Percentiles rank a stretch among this genome's conserved stretches.
Evolutionary conservation across 768 basidiomycete species (phyloP).

Genomic region (Phlebiopsis gigantea): DNA sequence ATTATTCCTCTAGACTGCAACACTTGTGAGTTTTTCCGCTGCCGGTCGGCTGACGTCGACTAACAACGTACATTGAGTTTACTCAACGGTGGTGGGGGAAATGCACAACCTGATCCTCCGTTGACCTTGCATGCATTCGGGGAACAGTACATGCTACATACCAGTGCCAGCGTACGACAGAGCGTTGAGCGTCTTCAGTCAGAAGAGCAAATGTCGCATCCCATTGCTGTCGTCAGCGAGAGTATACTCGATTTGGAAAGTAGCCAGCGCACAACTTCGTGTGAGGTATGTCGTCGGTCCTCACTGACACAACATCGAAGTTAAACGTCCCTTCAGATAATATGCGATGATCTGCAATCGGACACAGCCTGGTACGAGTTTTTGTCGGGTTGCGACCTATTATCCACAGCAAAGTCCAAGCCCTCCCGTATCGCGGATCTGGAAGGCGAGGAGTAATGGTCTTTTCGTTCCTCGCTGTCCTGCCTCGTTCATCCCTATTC

Average conservation of each 20-base stretch:
- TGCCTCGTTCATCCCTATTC: background rate
- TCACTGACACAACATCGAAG: background rate
- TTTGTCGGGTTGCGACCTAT: conserved; percentile 36
- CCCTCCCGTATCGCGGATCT: background rate
- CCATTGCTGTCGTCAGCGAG: conserved; percentile 33
- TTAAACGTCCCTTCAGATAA: conserved; percentile 33
- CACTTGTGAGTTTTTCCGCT: conserved; percentile 34
- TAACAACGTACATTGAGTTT: conserved; percentile 28
- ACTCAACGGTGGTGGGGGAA: conserved; percentile 21
- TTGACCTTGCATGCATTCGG: conserved; percentile 33
- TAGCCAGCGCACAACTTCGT: conserved; percentile 42
- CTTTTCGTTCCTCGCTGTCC: background rate
- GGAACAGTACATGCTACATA: conserved; percentile 40
- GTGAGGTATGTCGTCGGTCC: conserved; percentile 40
- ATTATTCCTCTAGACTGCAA: conserved; percentile 36
- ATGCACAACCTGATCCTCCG: conserved; percentile 43
- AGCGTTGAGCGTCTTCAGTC: conserved; percentile 24
- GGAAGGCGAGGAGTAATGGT: background rate
- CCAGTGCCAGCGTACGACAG: conserved; percentile 44
- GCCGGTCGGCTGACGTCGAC: background rate
- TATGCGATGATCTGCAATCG: conserved; percentile 33
- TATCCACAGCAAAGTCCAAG: conserved; percentile 22
- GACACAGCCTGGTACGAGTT: conserved; percentile 42
- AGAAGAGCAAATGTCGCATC: conserved; percentile 6
- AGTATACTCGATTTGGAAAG: conserved; percentile 50